phyloP scores from a whole-genome alignment of 352 stramenopile species.

The Phytophthora ohioensis region DNA sequence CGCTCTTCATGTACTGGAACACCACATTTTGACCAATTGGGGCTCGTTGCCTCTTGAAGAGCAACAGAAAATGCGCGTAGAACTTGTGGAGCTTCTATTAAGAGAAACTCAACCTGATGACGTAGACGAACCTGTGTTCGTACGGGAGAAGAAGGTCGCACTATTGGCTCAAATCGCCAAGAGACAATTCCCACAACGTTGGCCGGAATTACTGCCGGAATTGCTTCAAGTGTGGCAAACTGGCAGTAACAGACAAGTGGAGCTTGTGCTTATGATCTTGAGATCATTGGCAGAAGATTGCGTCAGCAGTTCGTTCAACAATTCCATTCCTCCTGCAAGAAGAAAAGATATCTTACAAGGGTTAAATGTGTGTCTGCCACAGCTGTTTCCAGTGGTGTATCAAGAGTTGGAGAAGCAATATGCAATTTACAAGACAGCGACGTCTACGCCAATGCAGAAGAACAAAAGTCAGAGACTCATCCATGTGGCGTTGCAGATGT shows the following conservation, averaged over 20 bases:
- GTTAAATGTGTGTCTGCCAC: conserved; percentile 72
- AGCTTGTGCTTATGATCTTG: conserved; percentile 78
- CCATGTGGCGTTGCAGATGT: conserved; percentile 69
- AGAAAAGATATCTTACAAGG: conserved; percentile 86
- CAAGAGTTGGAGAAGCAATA: conserved; percentile 82
- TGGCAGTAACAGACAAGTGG: conserved; percentile 55
- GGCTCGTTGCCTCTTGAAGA: conserved; percentile 49
- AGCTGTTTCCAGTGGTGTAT: conserved; percentile 78
- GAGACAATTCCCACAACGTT: conserved; percentile 85
- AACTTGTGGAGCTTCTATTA: conserved; percentile 72
- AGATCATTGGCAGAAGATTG: conserved; percentile 83
- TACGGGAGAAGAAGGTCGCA: conserved; percentile 83
- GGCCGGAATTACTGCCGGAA: conserved; percentile 72
- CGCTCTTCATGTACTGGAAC: conserved; percentile 80
- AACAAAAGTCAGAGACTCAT: conserved; percentile 63
- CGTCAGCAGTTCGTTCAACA: conserved; percentile 83
- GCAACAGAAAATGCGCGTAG: conserved; percentile 55
- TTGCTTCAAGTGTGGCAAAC: conserved; percentile 70
- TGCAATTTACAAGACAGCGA: conserved; percentile 45
- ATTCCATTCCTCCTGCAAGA: conserved; percentile 71
- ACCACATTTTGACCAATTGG: conserved; percentile 73
- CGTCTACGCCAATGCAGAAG: conserved; percentile 25
- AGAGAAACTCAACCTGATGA: conserved; percentile 3
- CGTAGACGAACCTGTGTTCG: conserved; percentile 62
- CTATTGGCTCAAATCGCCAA: conserved; percentile 80